phyloP scores from a whole-genome alignment of 768 basidiomycete species.

The Leccinum uliginosum region DNA sequence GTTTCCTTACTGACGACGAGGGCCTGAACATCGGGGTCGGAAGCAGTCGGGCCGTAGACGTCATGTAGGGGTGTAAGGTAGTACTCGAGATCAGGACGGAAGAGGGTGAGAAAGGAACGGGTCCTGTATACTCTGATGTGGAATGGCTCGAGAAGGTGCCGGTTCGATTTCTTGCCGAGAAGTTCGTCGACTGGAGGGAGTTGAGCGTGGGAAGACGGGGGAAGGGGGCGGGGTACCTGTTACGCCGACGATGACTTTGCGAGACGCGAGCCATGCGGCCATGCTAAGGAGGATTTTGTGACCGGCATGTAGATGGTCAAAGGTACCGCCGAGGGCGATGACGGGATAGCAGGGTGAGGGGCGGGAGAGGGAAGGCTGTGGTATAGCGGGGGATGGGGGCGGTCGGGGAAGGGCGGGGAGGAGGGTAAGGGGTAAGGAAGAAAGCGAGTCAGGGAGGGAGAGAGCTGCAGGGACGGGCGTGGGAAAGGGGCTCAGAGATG shows the following conservation, averaged over 20 bases:
- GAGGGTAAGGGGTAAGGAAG: conserved; percentile 30
- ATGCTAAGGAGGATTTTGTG: conserved; percentile 96
- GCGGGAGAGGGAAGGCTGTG: not conserved
- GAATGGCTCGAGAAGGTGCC: conserved; percentile 62
- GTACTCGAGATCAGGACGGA: conserved; percentile 60
- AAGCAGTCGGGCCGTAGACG: conserved; percentile 87
- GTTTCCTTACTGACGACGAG: conserved; percentile 93
- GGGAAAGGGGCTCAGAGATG: conserved; percentile 1
- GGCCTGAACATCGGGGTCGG: conserved; percentile 85
- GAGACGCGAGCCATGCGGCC: conserved; percentile 74
- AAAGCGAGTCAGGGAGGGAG: conserved; percentile 41
- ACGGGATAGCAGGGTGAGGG: conserved; percentile 46
- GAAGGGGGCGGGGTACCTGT: conserved; percentile 49
- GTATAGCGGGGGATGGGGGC: not conserved
- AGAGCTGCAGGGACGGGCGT: conserved; percentile 17
- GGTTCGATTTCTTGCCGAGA: conserved; percentile 66
- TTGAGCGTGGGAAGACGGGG: conserved; percentile 9
- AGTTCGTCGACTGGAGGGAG: conserved; percentile 57
- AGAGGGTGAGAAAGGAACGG: conserved; percentile 63
- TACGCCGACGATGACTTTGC: conserved; percentile 86
- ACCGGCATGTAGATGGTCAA: conserved; percentile 95
- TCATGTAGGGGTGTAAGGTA: conserved; percentile 76
- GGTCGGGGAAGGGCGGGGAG: conserved; percentile 9
- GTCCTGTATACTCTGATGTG: conserved; percentile 51
- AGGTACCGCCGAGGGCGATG: conserved; percentile 90